Evolutionary conservation across 208 protist genomes (phyloP), one percentile per base, ranked within the genome.

Genomic region (Kentomonas sorsogonicus): DNA sequence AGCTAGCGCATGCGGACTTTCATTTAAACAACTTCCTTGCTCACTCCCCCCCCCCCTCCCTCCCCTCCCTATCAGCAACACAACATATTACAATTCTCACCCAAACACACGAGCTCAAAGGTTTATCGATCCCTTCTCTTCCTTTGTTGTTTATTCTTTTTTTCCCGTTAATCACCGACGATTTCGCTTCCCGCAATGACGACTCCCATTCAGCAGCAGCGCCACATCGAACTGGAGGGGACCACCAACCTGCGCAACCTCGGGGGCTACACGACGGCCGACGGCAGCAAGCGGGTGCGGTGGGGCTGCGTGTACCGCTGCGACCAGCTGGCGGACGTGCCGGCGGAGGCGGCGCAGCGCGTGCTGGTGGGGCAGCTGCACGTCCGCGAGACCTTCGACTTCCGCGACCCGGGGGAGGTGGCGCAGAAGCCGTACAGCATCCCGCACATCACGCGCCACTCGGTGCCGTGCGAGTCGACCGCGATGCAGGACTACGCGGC

Each of bases 171-270:
- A 58, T 10, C n/a, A 18, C n/a, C 5, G 44, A 58, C 18, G 27
- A 43, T 25, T 26, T 26, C n/a, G 45, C 30, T 44, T 18, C 3
- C 48, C 25, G 4, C 29, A 9, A 62, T 62, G 60, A 9, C 56
- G 9, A 40, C 47, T 7, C 16, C 26, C 1, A 54, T 73, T 23
- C 69, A 72, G 41, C 44, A 48, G 16, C 43, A 66, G 33, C 53
- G 74, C 3, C 65, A 63, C 39, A 47, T 82, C 0, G 36, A 5
- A n/a, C 39, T 74, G n/a, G 53, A 60, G 15, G 74, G 74, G 5
- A 59, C 66, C 0, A 71, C 50, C 25, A 82, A 82, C 57, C 48
- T 82, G 20, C 69, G 74, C 15, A 70, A 77, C 56, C 45, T 77
- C 11, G 74, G 74, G 46, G 70, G 74, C 57, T 77, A 77, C 57